These are phyloP conservation scores for Colletotrichum sp. DNA, from an alignment of 2,329 filamentous ascomycete genomes.

Conservation along the genomic window DNA sequence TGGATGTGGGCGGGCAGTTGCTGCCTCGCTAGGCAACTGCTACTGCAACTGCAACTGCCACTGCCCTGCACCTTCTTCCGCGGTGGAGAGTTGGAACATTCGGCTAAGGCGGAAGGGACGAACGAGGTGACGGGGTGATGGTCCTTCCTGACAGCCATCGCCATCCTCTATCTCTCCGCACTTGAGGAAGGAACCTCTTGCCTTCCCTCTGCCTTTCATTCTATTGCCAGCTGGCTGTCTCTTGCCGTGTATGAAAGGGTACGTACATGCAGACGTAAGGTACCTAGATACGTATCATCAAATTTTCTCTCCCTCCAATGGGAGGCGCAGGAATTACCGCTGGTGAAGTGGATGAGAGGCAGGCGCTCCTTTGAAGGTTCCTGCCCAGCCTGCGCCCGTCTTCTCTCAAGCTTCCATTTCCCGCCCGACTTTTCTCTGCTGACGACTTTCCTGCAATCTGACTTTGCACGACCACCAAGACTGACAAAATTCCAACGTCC, in stretches of 20 bases:
- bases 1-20: neutral
- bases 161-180: neutral
- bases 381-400: neutral
- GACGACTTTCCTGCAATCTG: neutral
- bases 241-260: neutral
- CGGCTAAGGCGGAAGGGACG: slow-evolving; percentile 3
- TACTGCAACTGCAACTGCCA: neutral
- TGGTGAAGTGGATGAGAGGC: neutral
- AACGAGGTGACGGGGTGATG: neutral
- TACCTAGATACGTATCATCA: neutral
- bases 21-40: neutral
- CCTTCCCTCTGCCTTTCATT: neutral
- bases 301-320: neutral
- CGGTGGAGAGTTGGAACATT: neutral
- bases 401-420: neutral
- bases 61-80: neutral
- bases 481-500: neutral
- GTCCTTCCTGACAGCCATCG: neutral
- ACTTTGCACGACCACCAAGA: neutral
- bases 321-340: neutral
- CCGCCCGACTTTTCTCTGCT: neutral
- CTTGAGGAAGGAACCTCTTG: neutral
- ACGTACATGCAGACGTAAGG: too few species aligned
- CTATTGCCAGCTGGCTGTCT: neutral
- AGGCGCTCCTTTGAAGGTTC: neutral